Evolutionary conservation across 2,329 filamentous ascomycete species (phyloP), one percentile per base, ranked within the genome.

Genomic region (Penicillium decumbens): DNA sequence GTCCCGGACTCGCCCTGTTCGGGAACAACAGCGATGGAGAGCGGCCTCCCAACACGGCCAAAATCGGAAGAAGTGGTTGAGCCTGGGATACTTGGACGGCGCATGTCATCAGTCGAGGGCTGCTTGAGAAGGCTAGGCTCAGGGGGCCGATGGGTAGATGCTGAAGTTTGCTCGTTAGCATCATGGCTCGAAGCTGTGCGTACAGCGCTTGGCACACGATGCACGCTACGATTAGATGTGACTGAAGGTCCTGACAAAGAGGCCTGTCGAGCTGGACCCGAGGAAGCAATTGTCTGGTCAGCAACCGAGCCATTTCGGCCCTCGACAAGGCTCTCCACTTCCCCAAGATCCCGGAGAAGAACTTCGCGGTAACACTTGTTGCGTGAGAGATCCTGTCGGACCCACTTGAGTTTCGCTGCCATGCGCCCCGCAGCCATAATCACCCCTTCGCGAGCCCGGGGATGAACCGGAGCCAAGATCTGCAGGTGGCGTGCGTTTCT

Each of bases 321-420:
- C 25, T 55, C 52, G 10, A 43, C 46, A 4, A 43, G 54, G 29
- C 55, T 55, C 8, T 59, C 59, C 18, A 95, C 91, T 58, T 95
- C 89, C 47, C 92, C 87, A 7, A 97, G 75, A 65, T 98, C 93
- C 69, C 90, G 80, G 4, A 83, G 77, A 18, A 98, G 74, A 52
- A 97, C 91, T 61, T 96, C 92, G 37, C 86, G 84, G 68, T 98
- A 91, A 57, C 91, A 96, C 64, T 83, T 92, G 61, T 92, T 81
- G 46, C 85, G 87, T 89, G 91, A 96, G 18, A 96, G 93, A 58
- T 95, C 89, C 66, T 95, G 86, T 53, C 92, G 81, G n/a, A 86
- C 84, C 92, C 92, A 96, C 67, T 93, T 95, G 52, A 98, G 74
- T 66, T 92, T 90, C 3, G 89, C 89, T 48, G 91, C 84, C 72